phyloP scores from a whole-genome alignment of 768 basidiomycete genomes.

The Austroboletus eburneus region DNA sequence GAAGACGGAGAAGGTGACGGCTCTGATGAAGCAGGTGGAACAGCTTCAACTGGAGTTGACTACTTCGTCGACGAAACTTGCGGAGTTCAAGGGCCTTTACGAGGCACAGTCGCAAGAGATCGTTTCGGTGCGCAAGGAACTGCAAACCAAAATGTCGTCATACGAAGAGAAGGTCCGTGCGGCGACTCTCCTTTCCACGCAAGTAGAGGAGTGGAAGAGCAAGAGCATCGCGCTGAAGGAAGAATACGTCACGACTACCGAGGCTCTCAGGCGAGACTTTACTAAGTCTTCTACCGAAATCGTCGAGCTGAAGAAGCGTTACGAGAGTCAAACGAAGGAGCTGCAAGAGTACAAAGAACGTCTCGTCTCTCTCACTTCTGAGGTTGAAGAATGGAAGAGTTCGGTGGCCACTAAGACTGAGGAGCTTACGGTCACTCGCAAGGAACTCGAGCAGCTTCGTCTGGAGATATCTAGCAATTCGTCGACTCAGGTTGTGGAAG shows the following conservation, averaged over 20 bases:
- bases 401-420: no score
- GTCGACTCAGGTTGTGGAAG: no score
- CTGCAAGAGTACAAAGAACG: not conserved
- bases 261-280: not conserved
- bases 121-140: not conserved
- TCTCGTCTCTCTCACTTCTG: not conserved
- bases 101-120: not conserved
- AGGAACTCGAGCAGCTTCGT: no score
- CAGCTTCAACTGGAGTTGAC: not conserved
- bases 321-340: not conserved
- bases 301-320: no score
- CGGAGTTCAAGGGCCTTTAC: constrained; percentile 1
- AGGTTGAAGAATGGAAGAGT: not conserved
- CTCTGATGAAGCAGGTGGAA: not conserved
- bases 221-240: not conserved
- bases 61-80: not conserved
- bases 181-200: not conserved
- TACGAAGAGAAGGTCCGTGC: not conserved
- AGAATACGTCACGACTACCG: not conserved
- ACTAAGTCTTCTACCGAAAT: no score
- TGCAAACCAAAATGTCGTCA: not conserved
- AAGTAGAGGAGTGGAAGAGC: not conserved
- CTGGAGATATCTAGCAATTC: no score
- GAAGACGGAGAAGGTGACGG: not conserved
- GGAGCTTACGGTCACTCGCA: no score